Percentiles rank a stretch among this genome's conserved stretches.
phyloP scores from a whole-genome alignment of 495 filamentous ascomycete genomes.

The Daldinia grandis region DNA sequence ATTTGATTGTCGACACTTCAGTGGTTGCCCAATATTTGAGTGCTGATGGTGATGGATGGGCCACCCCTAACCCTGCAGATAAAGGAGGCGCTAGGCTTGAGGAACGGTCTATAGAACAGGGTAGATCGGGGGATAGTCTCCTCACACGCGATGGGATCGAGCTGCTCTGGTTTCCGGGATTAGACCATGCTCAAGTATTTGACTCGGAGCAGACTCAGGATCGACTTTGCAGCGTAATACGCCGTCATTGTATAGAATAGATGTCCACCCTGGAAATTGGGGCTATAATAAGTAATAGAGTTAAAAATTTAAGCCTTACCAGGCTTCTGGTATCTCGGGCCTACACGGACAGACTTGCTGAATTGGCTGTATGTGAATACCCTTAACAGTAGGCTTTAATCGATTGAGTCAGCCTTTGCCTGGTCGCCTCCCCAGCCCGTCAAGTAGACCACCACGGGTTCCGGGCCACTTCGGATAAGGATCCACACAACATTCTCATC shows the following conservation, averaged over 20 bases:
- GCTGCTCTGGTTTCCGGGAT: slow-evolving; percentile 66
- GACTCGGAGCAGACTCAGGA: slow-evolving; percentile 55
- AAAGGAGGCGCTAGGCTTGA: slow-evolving; percentile 23
- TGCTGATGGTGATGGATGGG: slow-evolving; percentile 44
- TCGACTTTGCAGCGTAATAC: slow-evolving; percentile 54
- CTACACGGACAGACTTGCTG: neutral
- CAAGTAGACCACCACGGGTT: slow-evolving; percentile 66
- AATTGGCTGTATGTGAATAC: slow-evolving; percentile 11
- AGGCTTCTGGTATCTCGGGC: slow-evolving; percentile 8
- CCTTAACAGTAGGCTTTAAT: slow-evolving; percentile 9
- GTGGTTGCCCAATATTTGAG: slow-evolving; percentile 66
- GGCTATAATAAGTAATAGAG: slow-evolving; percentile 2
- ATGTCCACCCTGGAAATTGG: slow-evolving; percentile 16
- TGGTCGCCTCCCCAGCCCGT: slow-evolving; percentile 62
- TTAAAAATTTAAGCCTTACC: slow-evolving; percentile 10
- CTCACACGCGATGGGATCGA: slow-evolving; percentile 63
- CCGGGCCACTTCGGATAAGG: slow-evolving; percentile 64
- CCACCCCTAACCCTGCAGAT: slow-evolving; percentile 15
- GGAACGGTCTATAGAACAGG: slow-evolving; percentile 22
- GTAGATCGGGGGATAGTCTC: slow-evolving; percentile 25
- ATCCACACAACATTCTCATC: slow-evolving; percentile 66
- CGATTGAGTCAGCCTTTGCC: slow-evolving; percentile 40
- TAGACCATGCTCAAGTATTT: slow-evolving; percentile 77
- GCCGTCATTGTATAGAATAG: slow-evolving; percentile 50
- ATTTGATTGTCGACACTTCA: slow-evolving; percentile 71